Evolutionary conservation across 2,329 filamentous ascomycete genomes (phyloP).

Genomic region (Huntiella bhutanensis): DNA sequence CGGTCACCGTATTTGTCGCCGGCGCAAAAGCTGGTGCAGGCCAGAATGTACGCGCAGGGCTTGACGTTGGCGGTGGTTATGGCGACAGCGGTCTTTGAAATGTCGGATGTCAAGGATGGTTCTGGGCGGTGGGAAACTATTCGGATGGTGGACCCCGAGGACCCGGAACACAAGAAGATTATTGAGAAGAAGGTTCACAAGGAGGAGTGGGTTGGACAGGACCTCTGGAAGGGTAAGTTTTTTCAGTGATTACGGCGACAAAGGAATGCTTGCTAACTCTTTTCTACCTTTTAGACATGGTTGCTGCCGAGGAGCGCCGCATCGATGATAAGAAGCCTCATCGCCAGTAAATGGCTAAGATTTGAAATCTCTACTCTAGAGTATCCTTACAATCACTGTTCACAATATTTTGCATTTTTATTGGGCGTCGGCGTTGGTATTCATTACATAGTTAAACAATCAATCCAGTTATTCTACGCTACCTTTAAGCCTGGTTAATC

Average conservation of each 20-base stretch:
- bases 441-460: neutral
- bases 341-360: conserved; percentile 1
- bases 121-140: conserved; percentile 70
- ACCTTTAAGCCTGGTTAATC: neutral
- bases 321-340: conserved; percentile 23
- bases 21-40: conserved; percentile 80
- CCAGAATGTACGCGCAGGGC: conserved; percentile 83
- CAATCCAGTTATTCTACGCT: neutral
- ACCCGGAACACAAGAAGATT: conserved; percentile 63
- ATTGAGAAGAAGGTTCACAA: conserved; percentile 80
- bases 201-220: conserved; percentile 72
- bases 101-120: conserved; percentile 55
- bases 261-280: neutral
- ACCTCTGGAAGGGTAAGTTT: conserved; percentile 72
- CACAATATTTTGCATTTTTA: neutral
- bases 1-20: conserved; percentile 57
- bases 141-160: conserved; percentile 59
- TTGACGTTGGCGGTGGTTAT: conserved; percentile 71
- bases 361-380: neutral
- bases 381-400: neutral
- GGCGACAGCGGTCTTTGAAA: conserved; percentile 66
- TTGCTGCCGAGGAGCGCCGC: conserved; percentile 55
- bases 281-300: conserved; percentile 43
- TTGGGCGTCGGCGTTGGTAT: neutral
- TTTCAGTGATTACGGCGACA: neutral